Evolutionary conservation across 2,329 filamentous ascomycete species (phyloP).

Genomic region (Podosphaera fusca): DNA sequence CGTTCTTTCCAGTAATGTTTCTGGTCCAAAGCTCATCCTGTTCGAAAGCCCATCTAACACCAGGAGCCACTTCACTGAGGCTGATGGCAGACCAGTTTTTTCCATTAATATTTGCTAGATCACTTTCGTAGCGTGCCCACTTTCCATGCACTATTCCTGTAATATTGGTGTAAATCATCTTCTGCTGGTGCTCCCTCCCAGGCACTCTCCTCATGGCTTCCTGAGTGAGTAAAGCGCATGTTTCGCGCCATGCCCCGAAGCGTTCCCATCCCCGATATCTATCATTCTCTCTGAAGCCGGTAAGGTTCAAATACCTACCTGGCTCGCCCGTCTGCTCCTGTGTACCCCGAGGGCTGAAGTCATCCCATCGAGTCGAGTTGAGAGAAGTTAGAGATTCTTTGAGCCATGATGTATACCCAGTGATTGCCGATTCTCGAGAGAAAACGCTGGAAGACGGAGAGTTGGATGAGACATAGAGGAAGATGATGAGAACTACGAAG

Average conservation of each 20-base stretch:
- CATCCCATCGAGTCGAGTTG: slow-evolving; percentile 33
- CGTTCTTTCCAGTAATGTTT: slow-evolving; percentile 55
- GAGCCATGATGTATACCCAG: not conserved
- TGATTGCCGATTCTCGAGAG: not conserved
- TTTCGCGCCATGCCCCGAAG: slow-evolving; percentile 39
- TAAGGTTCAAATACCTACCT: slow-evolving; percentile 39
- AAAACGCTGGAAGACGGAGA: slow-evolving; percentile 2
- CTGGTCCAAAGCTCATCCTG: slow-evolving; percentile 37
- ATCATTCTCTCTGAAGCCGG: slow-evolving; percentile 53
- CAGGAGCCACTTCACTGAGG: slow-evolving; percentile 38
- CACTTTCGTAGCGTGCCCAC: slow-evolving; percentile 13
- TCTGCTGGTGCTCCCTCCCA: not conserved
- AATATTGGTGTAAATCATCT: slow-evolving; percentile 15
- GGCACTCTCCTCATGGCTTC: slow-evolving; percentile 18
- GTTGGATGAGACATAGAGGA: slow-evolving; percentile 13
- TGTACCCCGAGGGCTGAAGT: slow-evolving; percentile 26
- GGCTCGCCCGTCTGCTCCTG: slow-evolving; percentile 8
- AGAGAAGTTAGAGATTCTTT: slow-evolving; percentile 26
- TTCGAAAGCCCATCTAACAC: slow-evolving; percentile 38
- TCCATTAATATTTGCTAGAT: slow-evolving; percentile 8
- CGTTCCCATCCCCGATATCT: slow-evolving; percentile 52
- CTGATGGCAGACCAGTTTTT: slow-evolving; percentile 26
- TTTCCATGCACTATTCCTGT: slow-evolving; percentile 15
- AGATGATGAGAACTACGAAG: slow-evolving; percentile 15
- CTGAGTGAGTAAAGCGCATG: slow-evolving; percentile 36